Evolutionary conservation across 257 asterid species (phyloP).

Genomic region (Ocimum tenuiflorum): DNA sequence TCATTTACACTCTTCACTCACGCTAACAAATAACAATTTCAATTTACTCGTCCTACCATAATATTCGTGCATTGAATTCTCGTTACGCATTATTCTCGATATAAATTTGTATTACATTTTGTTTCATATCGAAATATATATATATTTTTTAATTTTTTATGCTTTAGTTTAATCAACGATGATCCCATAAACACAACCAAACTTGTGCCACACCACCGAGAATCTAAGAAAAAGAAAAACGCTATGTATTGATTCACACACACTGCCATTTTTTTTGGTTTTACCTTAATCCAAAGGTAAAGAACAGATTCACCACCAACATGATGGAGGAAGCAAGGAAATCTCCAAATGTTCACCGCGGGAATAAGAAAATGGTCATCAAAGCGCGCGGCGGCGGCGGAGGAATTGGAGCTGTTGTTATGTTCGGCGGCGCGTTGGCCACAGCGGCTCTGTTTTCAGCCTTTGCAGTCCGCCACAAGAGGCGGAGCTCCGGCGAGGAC

Average conservation of each 20-base stretch:
- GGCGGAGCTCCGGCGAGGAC: slow-evolving; percentile 28
- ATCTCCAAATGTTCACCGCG: slow-evolving; percentile 3
- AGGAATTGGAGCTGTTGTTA: slow-evolving; percentile 47
- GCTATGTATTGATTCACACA: not conserved
- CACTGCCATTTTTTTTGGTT: too few relatives aligned
- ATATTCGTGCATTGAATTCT: too few relatives aligned
- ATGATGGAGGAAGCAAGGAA: slow-evolving; percentile 21
- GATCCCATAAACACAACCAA: slow-evolving; percentile 24
- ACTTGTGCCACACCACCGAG: slow-evolving; percentile 7
- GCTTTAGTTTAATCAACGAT: too few relatives aligned
- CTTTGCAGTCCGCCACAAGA: slow-evolving; percentile 23
- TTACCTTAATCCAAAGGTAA: not conserved
- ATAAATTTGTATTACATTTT: too few relatives aligned
- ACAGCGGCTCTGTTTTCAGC: slow-evolving; percentile 45
- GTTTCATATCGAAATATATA: too few relatives aligned
- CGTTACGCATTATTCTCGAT: too few relatives aligned
- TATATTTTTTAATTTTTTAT: too few relatives aligned
- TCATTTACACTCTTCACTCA: too few relatives aligned
- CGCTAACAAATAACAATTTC: too few relatives aligned
- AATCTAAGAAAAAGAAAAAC: not conserved
- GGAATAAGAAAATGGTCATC: slow-evolving; percentile 21
- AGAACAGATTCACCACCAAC: not conserved
- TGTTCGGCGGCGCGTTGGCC: slow-evolving; percentile 63
- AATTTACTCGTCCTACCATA: too few relatives aligned
- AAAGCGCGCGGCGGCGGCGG: slow-evolving; percentile 21